Evolutionary conservation across 2,329 filamentous ascomycete genomes (phyloP).

Genomic region (Ophiostoma triangulosporum): DNA sequence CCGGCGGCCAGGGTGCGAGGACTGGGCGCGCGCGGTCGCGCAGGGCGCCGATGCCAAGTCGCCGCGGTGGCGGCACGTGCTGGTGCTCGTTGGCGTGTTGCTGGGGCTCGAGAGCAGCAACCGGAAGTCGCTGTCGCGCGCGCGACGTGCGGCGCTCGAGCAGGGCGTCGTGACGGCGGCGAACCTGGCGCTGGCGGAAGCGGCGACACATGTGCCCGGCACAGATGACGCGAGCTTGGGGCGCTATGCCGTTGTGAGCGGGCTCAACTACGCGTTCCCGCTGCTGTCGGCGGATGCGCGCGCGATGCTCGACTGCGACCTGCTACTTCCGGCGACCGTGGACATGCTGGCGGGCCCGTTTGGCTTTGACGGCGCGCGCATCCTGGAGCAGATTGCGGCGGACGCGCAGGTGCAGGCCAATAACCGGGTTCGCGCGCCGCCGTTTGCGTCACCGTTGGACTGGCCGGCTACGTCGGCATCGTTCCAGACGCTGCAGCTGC

Average conservation of each 20-base stretch:
- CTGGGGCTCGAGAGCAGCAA: constrained; percentile 59
- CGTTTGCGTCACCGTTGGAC: constrained; percentile 29
- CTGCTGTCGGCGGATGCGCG: constrained; percentile 49
- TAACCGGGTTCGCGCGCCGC: no score
- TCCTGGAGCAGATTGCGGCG: constrained; percentile 54
- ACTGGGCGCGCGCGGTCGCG: constrained; percentile 43
- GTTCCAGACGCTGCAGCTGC: constrained; percentile 41
- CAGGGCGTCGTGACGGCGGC: constrained; percentile 59
- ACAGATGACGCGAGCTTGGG: constrained; percentile 28
- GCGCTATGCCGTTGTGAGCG: constrained; percentile 47
- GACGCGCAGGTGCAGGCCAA: constrained; percentile 28
- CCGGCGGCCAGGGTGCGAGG: constrained; percentile 30
- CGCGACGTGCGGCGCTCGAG: constrained; percentile 55
- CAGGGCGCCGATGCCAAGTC: constrained; percentile 45
- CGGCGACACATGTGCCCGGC: constrained; percentile 25
- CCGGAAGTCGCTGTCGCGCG: constrained; percentile 46
- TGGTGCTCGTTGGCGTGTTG: constrained; percentile 67
- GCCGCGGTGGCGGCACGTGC: constrained; percentile 65
- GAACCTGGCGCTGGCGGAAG: constrained; percentile 53
- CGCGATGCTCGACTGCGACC: constrained; percentile 49
- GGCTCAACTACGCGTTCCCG: constrained; percentile 65
- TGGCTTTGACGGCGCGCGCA: constrained; percentile 64
- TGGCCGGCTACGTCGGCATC: constrained; percentile 53
- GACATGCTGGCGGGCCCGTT: constrained; percentile 56
- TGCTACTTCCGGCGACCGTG: constrained; percentile 55